Evolutionary conservation across 345 rosid genomes (phyloP).

Genomic region (Pelargonium nanum): DNA sequence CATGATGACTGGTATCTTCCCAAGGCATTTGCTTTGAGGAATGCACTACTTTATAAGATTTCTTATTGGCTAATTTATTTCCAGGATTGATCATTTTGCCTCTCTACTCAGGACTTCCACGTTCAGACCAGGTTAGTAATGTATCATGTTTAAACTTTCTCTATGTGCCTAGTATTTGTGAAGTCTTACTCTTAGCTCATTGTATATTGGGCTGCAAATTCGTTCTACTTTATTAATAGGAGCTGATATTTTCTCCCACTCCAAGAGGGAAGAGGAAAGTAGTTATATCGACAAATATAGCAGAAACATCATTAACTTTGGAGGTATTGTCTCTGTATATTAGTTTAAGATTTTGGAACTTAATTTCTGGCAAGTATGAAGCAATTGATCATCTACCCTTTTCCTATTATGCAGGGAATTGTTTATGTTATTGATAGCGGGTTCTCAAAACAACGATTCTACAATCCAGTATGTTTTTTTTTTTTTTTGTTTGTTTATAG

Average conservation of each 20-base stretch:
- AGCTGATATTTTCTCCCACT: constrained; percentile 71
- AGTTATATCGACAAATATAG: constrained; percentile 83
- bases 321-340: constrained; percentile 41
- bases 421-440: constrained; percentile 95
- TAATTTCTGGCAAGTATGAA: background rate
- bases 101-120: constrained; percentile 84
- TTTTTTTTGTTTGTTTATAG: constrained; percentile 3
- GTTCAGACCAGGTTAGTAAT: constrained; percentile 56
- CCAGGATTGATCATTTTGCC: constrained; percentile 75
- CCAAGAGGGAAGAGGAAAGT: constrained; percentile 93
- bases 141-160: background rate
- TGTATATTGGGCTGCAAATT: background rate
- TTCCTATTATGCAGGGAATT: constrained; percentile 51
- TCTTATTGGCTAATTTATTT: constrained; percentile 6
- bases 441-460: constrained; percentile 89
- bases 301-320: constrained; percentile 86
- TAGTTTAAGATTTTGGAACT: constrained; percentile 1
- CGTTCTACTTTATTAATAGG: constrained; percentile 32
- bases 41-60: constrained; percentile 6
- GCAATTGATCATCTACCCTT: constrained; percentile 10
- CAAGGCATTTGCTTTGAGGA: background rate
- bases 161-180: background rate
- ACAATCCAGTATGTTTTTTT: constrained; percentile 64
- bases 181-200: background rate
- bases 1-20: background rate